phyloP scores from a whole-genome alignment of 2,329 filamentous ascomycete genomes.

The Diplodia seriata region DNA sequence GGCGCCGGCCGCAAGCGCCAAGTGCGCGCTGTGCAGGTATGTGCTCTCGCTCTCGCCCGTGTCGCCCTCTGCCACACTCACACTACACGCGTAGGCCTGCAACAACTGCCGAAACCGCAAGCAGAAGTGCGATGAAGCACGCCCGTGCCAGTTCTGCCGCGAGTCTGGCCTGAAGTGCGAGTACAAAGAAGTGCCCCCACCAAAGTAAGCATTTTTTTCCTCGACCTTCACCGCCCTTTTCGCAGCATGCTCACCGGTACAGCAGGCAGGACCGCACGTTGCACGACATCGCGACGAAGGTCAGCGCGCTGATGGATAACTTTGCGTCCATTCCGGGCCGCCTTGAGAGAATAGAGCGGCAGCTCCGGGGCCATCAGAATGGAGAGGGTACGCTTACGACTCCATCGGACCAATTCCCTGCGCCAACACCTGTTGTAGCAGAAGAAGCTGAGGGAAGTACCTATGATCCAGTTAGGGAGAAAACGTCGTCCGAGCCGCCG shows the following conservation, averaged over 20 bases:
- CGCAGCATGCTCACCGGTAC: constrained; percentile 22
- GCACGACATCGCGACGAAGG: constrained; percentile 54
- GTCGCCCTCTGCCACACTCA: constrained; percentile 19
- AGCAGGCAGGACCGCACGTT: constrained; percentile 57
- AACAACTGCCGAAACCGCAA: constrained; percentile 51
- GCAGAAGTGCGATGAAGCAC: constrained; percentile 51
- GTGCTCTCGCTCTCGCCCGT: background rate
- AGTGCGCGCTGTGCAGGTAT: constrained; percentile 31
- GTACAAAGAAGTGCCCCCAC: constrained; percentile 89
- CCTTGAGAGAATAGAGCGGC: constrained; percentile 31
- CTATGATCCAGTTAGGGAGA: constrained; percentile 32
- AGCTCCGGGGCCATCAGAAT: constrained; percentile 31
- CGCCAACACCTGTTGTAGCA: constrained; percentile 26
- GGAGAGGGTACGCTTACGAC: constrained; percentile 32
- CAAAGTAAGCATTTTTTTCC: constrained; percentile 70
- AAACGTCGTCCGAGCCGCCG: constrained; percentile 31
- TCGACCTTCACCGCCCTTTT: constrained; percentile 18
- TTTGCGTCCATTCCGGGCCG: constrained; percentile 28
- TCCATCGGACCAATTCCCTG: constrained; percentile 33
- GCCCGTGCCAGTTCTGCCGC: constrained; percentile 68
- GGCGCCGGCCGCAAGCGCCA: constrained; percentile 30
- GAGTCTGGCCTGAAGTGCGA: constrained; percentile 85
- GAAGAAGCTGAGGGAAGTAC: constrained; percentile 32
- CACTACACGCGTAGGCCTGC: constrained; percentile 72
- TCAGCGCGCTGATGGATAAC: constrained; percentile 37